These are phyloP conservation scores for Hymenoscyphus albidus DNA, from an alignment of 2,329 filamentous ascomycete species.

Conservation along the genomic window DNA sequence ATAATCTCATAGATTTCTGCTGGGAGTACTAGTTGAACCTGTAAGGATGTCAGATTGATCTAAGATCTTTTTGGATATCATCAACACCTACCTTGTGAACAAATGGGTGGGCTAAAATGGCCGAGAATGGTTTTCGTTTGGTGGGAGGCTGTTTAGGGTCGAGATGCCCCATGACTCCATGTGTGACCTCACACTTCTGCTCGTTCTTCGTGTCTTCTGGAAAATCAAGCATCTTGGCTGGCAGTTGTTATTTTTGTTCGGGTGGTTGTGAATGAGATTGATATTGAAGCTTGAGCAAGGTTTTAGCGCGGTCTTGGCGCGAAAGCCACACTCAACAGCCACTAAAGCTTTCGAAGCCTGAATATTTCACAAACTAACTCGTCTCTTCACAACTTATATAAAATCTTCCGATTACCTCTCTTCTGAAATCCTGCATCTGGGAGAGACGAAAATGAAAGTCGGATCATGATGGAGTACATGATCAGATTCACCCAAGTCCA, in stretches of 20 bases:
- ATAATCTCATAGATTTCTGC: slow-evolving; percentile 55
- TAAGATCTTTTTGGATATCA: neutral
- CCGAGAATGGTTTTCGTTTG: slow-evolving; percentile 73
- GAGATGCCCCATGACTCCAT: slow-evolving; percentile 64
- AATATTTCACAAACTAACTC: slow-evolving; percentile 7
- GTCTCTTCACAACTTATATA: neutral
- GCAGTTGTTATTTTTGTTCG: neutral
- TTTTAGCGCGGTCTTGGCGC: slow-evolving; percentile 15
- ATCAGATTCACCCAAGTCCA: slow-evolving; percentile 87
- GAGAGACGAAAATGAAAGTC: neutral
- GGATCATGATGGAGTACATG: slow-evolving; percentile 64
- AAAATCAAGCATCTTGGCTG: slow-evolving; percentile 42
- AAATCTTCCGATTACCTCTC: neutral
- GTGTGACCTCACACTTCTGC: slow-evolving; percentile 71
- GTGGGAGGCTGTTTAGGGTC: slow-evolving; percentile 66
- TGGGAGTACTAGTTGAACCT: slow-evolving; percentile 72
- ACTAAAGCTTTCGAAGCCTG: neutral
- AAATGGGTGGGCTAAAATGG: slow-evolving; percentile 61
- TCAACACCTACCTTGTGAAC: slow-evolving; percentile 56
- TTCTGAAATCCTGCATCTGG: neutral
- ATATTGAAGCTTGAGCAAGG: slow-evolving; percentile 3
- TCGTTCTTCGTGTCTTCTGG: slow-evolving; percentile 35
- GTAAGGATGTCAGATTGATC: slow-evolving; percentile 7
- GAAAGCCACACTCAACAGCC: neutral
- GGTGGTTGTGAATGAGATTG: slow-evolving; percentile 3